Evolutionary conservation across 169 alveolate genomes (phyloP).

Genomic region (Eimeria maxima): DNA sequence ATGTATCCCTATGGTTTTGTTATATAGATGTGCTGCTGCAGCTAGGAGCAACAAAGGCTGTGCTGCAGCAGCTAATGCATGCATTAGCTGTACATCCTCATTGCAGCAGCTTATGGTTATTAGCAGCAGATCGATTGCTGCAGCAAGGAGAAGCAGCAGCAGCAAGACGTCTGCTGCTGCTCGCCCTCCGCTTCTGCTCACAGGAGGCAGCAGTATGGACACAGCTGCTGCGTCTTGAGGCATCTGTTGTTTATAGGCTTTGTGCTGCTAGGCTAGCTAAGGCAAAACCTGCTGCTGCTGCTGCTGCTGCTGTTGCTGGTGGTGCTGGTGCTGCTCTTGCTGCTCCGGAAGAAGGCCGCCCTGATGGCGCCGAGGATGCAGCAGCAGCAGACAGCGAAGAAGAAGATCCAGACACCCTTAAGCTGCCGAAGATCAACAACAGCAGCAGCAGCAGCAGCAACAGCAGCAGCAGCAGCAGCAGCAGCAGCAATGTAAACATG

Average conservation of each 20-base stretch:
- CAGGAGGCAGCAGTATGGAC: neutral
- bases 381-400: no score
- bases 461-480: conserved; percentile 62
- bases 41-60: conserved; percentile 58
- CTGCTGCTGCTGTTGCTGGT: neutral
- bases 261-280: no score
- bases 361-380: no score
- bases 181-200: conserved; percentile 41
- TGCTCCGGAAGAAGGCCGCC: neutral
- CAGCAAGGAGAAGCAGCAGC: conserved; percentile 67
- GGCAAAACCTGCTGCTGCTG: neutral
- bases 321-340: neutral
- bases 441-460: neutral
- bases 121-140: conserved; percentile 76
- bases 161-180: conserved; percentile 68
- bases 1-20: conserved; percentile 1
- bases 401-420: no score
- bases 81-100: conserved; percentile 42
- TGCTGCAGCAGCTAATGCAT: conserved; percentile 43
- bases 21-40: conserved; percentile 70
- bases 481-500: neutral
- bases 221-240: no score
- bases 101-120: conserved; percentile 29
- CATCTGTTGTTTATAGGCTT: no score
- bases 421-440: no score